Base-by-base conservation (phyloP, 768 basidiomycete genomes). In the Leucocoprinus sp. region DNA sequence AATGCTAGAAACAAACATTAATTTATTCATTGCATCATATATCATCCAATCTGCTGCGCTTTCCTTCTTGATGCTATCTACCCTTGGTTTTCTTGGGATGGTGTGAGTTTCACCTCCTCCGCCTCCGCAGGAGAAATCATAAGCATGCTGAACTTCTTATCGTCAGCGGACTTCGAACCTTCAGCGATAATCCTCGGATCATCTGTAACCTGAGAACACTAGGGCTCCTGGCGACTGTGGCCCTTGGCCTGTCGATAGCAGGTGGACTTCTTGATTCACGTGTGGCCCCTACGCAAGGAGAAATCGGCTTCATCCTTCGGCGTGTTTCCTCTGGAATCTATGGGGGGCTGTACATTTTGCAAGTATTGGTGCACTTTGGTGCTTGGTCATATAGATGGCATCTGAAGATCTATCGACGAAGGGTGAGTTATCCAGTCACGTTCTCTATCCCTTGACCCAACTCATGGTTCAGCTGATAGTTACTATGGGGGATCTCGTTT, bases 11-110 rank as follows among this genome's bases (percentile, higher is more conserved):
- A 52, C 59, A 21, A 70, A 72, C 31, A 54, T 53, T 28, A 69
- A 70, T 38, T 53, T 83, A 27, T 73, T 72, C 50, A 67, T 70
- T 38, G 72, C 78, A 33, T 74, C 75, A 26, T 74, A 74, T 50
- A 71, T 75, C 45, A 58, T 76, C 37, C 65, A 78, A 50, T 59
- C 70, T 39, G 64, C 68, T 14, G 72, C 58, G 11, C 52, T 76
- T 5, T 62, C 64, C 9, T 52, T 64, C 0, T 60, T 76, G 8
- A 54, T 74, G 49, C 55, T 76, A 26, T 62, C 66, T 3, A 68
- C 66, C 19, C 58, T 71, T 29, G 71, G 66, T 2, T 79, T 73
- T 58, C 62, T 75, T 56, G 79, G 80, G 35, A 63, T 68, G 61
- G 69, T 61, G 76, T 72, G 60, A 23, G 67, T 64, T 22, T 31